phyloP scores from a whole-genome alignment of 345 rosid genomes.

The Zanthoxylum bungeanum region DNA sequence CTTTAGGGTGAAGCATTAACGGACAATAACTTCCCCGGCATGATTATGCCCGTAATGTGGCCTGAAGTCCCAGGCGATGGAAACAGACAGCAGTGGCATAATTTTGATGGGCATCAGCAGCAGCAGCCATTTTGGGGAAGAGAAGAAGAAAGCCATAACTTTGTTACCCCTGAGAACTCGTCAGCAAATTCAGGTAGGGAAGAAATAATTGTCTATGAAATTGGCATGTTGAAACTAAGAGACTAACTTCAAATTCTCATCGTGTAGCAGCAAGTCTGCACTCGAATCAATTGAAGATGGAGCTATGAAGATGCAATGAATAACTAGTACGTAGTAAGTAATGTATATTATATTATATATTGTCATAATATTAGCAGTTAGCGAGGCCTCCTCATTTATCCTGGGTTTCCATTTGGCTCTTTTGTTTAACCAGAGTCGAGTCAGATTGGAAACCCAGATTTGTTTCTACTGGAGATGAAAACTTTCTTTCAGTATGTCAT shows the following conservation, averaged over 20 bases:
- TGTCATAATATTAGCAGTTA: constrained; percentile 29
- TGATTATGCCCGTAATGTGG: constrained; percentile 64
- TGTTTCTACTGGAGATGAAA: constrained; percentile 24
- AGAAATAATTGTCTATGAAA: neutral
- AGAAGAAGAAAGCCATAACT: constrained; percentile 57
- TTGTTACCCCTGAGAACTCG: constrained; percentile 53
- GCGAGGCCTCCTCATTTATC: constrained; percentile 32
- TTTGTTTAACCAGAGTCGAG: constrained; percentile 21
- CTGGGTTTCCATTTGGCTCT: constrained; percentile 31
- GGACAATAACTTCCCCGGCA: constrained; percentile 57
- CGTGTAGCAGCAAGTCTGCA: constrained; percentile 53
- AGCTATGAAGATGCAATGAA: constrained; percentile 47
- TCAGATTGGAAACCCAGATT: constrained; percentile 24
- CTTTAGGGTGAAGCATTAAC: constrained; percentile 59
- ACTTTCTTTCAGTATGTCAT: constrained; percentile 19
- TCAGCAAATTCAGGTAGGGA: constrained; percentile 62
- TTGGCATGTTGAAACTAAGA: neutral
- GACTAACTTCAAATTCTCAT: constrained; percentile 21
- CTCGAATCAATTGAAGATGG: constrained; percentile 61
- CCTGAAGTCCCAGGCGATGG: constrained; percentile 53
- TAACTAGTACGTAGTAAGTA: constrained; percentile 28
- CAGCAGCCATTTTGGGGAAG: constrained; percentile 69
- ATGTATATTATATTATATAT: constrained; percentile 42
- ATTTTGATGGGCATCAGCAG: constrained; percentile 51
- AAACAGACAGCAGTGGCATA: constrained; percentile 71